Conservation (phyloP, 2,329 filamentous ascomycete genomes). For the Fusarium citri region DNA sequence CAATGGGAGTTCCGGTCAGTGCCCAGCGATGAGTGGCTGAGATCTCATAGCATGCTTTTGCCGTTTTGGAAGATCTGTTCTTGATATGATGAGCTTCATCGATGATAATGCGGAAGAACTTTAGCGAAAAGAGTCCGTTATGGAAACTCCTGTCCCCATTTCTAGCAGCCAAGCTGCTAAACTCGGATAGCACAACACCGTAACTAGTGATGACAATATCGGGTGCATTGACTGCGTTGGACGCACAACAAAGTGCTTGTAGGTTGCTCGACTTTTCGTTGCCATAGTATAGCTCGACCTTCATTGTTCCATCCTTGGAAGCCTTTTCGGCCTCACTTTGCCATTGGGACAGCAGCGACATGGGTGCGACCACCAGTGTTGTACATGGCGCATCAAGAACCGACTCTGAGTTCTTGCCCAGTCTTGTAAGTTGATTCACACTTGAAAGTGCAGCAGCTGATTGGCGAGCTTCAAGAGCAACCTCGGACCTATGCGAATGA, state of each 20-base stretch:
- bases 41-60: slow-evolving; percentile 93
- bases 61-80: slow-evolving; percentile 88
- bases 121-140: slow-evolving; percentile 86
- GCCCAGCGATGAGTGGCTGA: slow-evolving; percentile 89
- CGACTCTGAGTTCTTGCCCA: slow-evolving; percentile 66
- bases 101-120: slow-evolving; percentile 94
- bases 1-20: slow-evolving; percentile 94
- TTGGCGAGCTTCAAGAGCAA: slow-evolving; percentile 55
- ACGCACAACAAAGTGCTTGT: slow-evolving; percentile 79
- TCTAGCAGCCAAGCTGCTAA: slow-evolving; percentile 73
- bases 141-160: slow-evolving; percentile 74
- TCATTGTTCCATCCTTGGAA: slow-evolving; percentile 84
- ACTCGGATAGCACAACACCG: slow-evolving; percentile 90
- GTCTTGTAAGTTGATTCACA: slow-evolving; percentile 71
- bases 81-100: slow-evolving; percentile 98
- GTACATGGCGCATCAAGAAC: slow-evolving; percentile 83
- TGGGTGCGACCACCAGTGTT: slow-evolving; percentile 94
- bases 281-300: slow-evolving; percentile 91
- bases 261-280: slow-evolving; percentile 84
- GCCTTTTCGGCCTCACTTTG: slow-evolving; percentile 94
- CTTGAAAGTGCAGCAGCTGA: slow-evolving; percentile 51
- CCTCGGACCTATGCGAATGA: slow-evolving; percentile 80
- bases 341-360: slow-evolving; percentile 97
- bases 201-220: slow-evolving; percentile 97
- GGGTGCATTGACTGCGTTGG: slow-evolving; percentile 80